A percentile compares a stretch with the other conserved stretches of the same genome.
Evolutionary conservation across 345 rosid genomes (phyloP).

Genomic region (Pistacia vera): DNA sequence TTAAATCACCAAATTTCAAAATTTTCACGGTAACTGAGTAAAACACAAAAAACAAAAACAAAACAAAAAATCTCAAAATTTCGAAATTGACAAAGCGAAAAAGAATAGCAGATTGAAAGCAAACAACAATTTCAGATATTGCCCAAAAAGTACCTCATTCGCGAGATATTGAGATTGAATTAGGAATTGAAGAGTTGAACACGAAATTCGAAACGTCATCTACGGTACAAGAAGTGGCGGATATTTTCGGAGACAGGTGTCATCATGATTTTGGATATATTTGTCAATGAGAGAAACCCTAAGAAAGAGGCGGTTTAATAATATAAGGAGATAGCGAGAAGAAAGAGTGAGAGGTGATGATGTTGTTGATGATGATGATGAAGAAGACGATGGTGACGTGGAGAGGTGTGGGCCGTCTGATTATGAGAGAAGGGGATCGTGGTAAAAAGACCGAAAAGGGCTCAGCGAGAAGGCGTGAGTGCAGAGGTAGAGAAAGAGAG

Average conservation of each 20-base stretch:
- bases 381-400: constrained; percentile 93
- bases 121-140: background rate
- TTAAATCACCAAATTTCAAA: constrained; percentile 12
- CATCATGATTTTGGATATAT: background rate
- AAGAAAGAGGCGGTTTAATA: constrained; percentile 26
- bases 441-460: constrained; percentile 75
- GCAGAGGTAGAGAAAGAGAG: constrained; percentile 23
- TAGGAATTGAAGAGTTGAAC: constrained; percentile 12
- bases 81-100: constrained; percentile 9
- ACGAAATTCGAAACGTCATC: constrained; percentile 26
- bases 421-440: constrained; percentile 23
- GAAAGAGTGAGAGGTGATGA: constrained; percentile 26
- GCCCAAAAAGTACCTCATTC: constrained; percentile 35
- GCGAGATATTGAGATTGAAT: constrained; percentile 13
- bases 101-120: background rate
- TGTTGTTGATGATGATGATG: constrained; percentile 48
- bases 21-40: constrained; percentile 19
- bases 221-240: background rate
- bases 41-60: constrained; percentile 5
- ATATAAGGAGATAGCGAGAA: constrained; percentile 8
- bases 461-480: constrained; percentile 1
- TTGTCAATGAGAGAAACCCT: constrained; percentile 63
- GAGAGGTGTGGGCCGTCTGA: constrained; percentile 61
- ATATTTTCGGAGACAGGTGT: background rate
- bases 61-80: constrained; percentile 19